Base-by-base conservation (phyloP, 805 yeast genomes). In the Candida qinlingensis region DNA sequence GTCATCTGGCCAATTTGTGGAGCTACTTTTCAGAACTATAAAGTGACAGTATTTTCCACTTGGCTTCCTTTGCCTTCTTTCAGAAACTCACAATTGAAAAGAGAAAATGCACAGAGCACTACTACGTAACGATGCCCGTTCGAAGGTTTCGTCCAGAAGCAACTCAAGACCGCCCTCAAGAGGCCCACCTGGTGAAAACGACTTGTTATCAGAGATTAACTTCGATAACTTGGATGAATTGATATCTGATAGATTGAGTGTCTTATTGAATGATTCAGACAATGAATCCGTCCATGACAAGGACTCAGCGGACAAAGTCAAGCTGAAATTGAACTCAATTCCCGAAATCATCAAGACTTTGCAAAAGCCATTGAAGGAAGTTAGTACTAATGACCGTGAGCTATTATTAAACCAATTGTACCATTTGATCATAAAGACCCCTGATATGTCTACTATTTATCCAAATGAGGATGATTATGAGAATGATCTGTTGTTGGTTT, bases 221-320 rank as follows among this genome's bases (percentile, higher is more conserved):
- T 58, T 59, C 41, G 61, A 56, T 30, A 61, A 61, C 40, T 37
- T 61, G 35, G 63, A 61, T 49, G 62, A 59, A 43, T 41, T 54
- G 41, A 53, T 59, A 29, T 53, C 57, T 19, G 50, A 52, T 7
- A 44, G 63, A 26, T 40, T 61, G n/a, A 60, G 54, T 9, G 50
- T 45, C 3, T 46, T 61, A 36, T 40, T 52, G 13, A 53, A 47
- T 19, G 50, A 47, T 40, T 7, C 36, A 3, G 49, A 49, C 6
- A 28, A 38, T 12, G 35, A 28, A n/a, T 30, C 41, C n/a, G 33
- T 19, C n/a, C 46, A 42, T 42, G 57, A 47, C 34, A 47, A 45
- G 27, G 47, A 39, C 30, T 37, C n/a, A 6, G 52, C 48, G 11
- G 42, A 47, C 6, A 52, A 54, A 38, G 49, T 50, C 4, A 52